Evolutionary conservation across 768 basidiomycete species (phyloP), one percentile per base, ranked within the genome.

Genomic region (Mycena kentingensis): DNA sequence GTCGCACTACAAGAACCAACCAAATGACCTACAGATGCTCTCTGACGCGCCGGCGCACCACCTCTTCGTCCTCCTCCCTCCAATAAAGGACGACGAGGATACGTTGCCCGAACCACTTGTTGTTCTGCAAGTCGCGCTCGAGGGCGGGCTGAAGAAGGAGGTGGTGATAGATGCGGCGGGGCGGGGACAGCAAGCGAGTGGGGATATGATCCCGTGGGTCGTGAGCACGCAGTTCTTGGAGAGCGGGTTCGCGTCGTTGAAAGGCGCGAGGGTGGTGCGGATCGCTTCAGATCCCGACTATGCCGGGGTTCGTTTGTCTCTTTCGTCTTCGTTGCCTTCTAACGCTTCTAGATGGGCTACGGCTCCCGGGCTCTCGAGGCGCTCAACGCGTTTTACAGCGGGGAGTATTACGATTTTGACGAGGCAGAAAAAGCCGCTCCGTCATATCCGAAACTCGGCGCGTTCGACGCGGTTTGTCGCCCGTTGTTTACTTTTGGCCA

Each of bases 191-290:
- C 79, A 92, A 50, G 88, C 90, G 2, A 88, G 92, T 0, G 97
- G 97, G 1, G 97, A 99, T 72, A 85, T 99, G 84, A 97, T 99
- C 53, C 97, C 97, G 0, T 99, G 97, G 96, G 76, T 97, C 22
- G 75, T 99, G 39, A 85, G 90, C 37, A 93, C 94, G 67, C 85
- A 98, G 76, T 99, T 91, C 77, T 93, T 97, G 74, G 97, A 99
- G 69, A 87, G 81, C 60, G 88, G 90, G 66, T 99, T 99, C 70
- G 96, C 92, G 5, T 77, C 82, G 70, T 73, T 99, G 58, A 93
- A 91, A 34, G 97, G 97, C 0, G 96, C 90, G 5, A 76, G 97
- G 41, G 74, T 99, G 21, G 95, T 99, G 15, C 77, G 97, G 51
- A 87, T 99, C 46, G 96, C 97, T 26, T 93, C 90, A 26, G 94